These are phyloP conservation scores for Gossypium gossypioides DNA, from an alignment of 441 rosid species.

Conservation along the genomic window DNA sequence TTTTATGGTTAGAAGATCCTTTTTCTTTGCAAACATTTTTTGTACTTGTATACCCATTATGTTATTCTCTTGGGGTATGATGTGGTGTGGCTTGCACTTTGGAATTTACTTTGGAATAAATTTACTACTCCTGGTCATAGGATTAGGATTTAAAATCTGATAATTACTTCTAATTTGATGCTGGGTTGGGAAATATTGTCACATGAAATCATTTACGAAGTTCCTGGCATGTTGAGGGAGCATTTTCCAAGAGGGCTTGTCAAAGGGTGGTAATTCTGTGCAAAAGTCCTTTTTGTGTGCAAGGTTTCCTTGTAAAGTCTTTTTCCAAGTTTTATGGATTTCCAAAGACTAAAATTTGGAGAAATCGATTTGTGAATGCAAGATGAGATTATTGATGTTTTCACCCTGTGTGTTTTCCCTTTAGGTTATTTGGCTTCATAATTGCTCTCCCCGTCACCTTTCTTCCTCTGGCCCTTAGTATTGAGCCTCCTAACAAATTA, in stretches of 20 bases:
- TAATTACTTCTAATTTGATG: background rate
- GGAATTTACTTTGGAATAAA: background rate
- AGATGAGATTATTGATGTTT: conserved; percentile 1
- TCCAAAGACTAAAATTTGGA: background rate
- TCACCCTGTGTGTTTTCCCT: background rate
- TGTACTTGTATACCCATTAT: background rate
- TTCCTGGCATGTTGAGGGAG: background rate
- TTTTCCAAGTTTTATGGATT: conserved; percentile 6
- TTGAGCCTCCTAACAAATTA: background rate
- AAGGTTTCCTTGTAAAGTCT: conserved; percentile 1
- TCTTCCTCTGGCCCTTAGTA: background rate
- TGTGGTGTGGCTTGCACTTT: background rate
- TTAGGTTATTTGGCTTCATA: background rate
- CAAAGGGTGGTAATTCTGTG: background rate
- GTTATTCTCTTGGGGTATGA: background rate
- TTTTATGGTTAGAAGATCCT: background rate
- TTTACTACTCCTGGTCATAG: background rate
- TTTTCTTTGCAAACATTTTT: background rate
- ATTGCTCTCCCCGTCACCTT: background rate
- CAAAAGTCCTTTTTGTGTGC: conserved; percentile 1
- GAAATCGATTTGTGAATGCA: background rate
- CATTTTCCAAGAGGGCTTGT: background rate
- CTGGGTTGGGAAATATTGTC: background rate
- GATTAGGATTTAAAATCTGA: background rate
- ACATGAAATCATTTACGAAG: background rate